Evolutionary conservation across 1,139 yeast genomes (phyloP).

Genomic region (Blastobotrys indianensis): DNA sequence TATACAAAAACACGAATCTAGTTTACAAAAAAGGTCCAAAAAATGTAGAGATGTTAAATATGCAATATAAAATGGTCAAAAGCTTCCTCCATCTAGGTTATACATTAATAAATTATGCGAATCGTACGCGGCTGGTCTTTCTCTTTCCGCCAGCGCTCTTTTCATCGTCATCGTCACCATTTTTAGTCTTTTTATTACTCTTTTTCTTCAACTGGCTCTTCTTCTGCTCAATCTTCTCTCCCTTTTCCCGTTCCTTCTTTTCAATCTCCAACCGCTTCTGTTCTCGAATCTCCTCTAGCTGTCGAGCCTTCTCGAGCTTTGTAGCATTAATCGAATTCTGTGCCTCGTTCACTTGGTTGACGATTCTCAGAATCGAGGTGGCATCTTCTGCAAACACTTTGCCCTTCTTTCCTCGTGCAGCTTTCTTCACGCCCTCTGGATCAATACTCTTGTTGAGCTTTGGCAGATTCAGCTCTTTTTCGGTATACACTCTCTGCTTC

Average conservation of each 20-base stretch:
- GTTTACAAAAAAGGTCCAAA: too few relatives aligned
- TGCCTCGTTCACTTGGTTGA: conserved; percentile 75
- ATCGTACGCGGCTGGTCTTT: conserved; percentile 22
- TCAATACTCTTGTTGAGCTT: conserved; percentile 71
- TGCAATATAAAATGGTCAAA: not conserved
- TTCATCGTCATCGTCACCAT: conserved; percentile 11
- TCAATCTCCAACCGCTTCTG: conserved; percentile 82
- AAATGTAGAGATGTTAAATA: not conserved
- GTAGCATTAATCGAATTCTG: conserved; percentile 81
- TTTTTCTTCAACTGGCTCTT: conserved; percentile 70
- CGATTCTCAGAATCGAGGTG: conserved; percentile 62
- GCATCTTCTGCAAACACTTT: conserved; percentile 73
- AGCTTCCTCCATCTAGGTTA: not conserved
- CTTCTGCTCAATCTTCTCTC: conserved; percentile 64
- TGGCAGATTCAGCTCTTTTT: conserved; percentile 74
- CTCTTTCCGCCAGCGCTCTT: conserved; percentile 1
- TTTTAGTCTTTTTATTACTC: conserved; percentile 18
- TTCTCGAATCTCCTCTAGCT: conserved; percentile 85
- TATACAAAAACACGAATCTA: too few relatives aligned
- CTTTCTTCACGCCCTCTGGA: conserved; percentile 73
- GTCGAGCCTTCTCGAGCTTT: conserved; percentile 80
- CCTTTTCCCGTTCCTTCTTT: conserved; percentile 67
- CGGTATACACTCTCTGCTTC: conserved; percentile 54
- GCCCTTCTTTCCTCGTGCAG: conserved; percentile 76
- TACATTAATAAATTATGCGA: conserved; percentile 20